These are phyloP conservation scores for Triticum monococcum DNA, from an alignment of 176 grass and related monocot species.

Conservation along the genomic window DNA sequence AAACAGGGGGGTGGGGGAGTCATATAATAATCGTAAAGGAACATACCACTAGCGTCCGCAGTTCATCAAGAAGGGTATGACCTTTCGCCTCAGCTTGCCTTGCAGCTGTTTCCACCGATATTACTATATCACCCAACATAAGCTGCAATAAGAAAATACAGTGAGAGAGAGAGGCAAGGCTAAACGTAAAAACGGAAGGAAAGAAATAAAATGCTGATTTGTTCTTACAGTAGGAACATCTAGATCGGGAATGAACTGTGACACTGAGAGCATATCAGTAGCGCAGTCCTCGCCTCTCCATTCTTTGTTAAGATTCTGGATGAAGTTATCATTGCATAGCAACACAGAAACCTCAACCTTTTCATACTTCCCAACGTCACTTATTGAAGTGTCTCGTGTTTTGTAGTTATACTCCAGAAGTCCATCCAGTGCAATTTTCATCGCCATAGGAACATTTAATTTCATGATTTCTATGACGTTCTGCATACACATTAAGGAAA, in stretches of 20 bases:
- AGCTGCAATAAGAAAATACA: constrained; percentile 49
- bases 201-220: constrained; percentile 20
- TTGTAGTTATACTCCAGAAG: constrained; percentile 76
- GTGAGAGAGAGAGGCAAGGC: background rate
- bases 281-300: constrained; percentile 57
- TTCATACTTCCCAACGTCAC: constrained; percentile 69
- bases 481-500: constrained; percentile 40
- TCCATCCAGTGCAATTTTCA: constrained; percentile 92
- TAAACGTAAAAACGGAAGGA: constrained; percentile 8
- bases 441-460: constrained; percentile 86
- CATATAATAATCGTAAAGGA: background rate
- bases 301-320: constrained; percentile 75
- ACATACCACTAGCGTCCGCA: constrained; percentile 71
- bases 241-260: constrained; percentile 62
- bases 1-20: background rate
- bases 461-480: constrained; percentile 85
- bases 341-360: constrained; percentile 81
- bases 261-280: constrained; percentile 76
- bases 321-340: constrained; percentile 72
- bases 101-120: constrained; percentile 88
- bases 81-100: constrained; percentile 94
- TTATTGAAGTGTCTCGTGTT: constrained; percentile 70
- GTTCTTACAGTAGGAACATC: constrained; percentile 82
- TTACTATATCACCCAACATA: constrained; percentile 82
- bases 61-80: constrained; percentile 90